phyloP scores from a whole-genome alignment of 2,329 filamentous ascomycete genomes.

The Trichoderma sp. region DNA sequence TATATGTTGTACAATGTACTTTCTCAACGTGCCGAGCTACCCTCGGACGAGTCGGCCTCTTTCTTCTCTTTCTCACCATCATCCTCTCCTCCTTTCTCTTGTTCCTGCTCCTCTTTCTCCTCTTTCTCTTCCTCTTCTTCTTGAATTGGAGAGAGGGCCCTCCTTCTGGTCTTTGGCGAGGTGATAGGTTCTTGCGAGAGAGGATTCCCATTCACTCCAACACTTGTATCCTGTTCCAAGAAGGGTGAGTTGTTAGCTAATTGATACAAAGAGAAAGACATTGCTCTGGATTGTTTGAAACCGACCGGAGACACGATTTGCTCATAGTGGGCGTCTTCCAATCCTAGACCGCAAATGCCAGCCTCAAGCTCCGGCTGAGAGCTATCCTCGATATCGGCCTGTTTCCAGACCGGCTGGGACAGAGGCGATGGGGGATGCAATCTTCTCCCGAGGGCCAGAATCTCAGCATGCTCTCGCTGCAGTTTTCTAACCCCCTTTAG shows the following conservation, averaged over 20 bases:
- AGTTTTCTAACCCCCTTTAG: background rate
- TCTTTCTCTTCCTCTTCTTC: background rate
- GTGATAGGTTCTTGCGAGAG: background rate
- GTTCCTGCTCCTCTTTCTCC: too few species aligned
- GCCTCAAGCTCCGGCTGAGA: background rate
- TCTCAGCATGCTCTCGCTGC: background rate
- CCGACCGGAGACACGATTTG: background rate
- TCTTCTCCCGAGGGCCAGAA: background rate
- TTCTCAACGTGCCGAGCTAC: background rate
- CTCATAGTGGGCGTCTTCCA: background rate
- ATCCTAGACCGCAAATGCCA: background rate
- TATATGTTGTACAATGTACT: background rate
- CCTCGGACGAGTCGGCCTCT: background rate
- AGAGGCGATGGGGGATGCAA: conserved; percentile 3
- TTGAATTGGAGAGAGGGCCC: background rate
- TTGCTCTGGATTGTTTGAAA: background rate
- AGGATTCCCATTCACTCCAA: background rate
- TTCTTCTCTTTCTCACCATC: background rate
- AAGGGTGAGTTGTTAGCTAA: background rate
- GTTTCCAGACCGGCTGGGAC: conserved; percentile 1
- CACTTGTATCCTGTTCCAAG: background rate
- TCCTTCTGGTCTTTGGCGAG: background rate
- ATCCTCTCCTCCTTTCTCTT: background rate
- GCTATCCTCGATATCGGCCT: background rate
- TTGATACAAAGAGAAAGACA: too few species aligned